Base-by-base conservation (phyloP, 208 protist species). In the Acanthamoeba comandoni region DNA sequence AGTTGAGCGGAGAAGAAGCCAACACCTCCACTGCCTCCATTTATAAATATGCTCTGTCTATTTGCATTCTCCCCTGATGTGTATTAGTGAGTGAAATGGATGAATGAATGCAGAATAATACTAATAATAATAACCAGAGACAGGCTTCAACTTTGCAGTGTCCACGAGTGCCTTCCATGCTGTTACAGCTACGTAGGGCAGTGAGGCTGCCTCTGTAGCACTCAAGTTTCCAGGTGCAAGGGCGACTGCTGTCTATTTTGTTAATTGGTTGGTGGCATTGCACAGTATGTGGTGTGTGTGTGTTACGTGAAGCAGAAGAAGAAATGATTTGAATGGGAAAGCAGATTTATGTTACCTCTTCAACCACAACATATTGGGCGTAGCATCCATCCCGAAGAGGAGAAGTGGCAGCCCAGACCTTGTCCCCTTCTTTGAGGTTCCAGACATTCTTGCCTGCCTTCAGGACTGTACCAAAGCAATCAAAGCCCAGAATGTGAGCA, bases 391-490 rank as follows among this genome's bases (percentile, higher is more conserved):
- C 51, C 55, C 75, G 75, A 35, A 85, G 67, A 35, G 67, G 75
- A 31, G 60, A 51, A 8, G 75, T 57, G 12, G 55, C 75, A 31
- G 19, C 75, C 75, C 75, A 85, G 55, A 85, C 75, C 7, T 19
- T n/a, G 29, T 85, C 75, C 55, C 75, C 75, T 57, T 85, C 67
- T 57, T 85, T 85, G 43, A 65, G 67, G n/a, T 85, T 85, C 75
- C 75, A 85, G 31, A 85, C 75, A 8, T 57, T 57, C 2, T 51
- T 85, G 48, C 75, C 75, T 57, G 67, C 75, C 22, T 85, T 57
- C 5, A 85, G 55, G 31, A 85, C 75, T 2, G 75, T 85, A 73
- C 67, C 67, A n/a, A 73, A 31, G 67, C 67, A 73, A 43, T 73
- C 67, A 24, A 73, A 73, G 31, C 67, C 67, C 39, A 73, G 67